Evolutionary conservation across 257 asterid genomes (phyloP), one percentile per base, ranked within the genome.

Genomic region (Gardenia jasminoides): DNA sequence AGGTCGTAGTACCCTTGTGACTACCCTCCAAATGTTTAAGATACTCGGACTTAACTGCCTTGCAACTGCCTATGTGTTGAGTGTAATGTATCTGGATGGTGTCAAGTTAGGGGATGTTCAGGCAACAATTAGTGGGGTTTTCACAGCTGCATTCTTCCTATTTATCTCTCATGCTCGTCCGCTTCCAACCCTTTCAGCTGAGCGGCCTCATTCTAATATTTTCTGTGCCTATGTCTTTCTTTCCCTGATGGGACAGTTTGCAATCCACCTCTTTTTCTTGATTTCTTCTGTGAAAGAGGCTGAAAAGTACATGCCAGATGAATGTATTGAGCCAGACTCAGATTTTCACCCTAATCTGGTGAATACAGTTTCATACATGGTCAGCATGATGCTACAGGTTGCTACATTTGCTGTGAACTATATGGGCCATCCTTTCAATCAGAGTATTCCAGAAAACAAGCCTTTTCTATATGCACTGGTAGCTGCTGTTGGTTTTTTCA

Each of bases 11-110:
- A 92, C 99, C 50, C 92, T 95, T 3, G 99, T 95, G 46, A 95
- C 99, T 30, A 95, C 99, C 31, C 99, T 95, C 73, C 99, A 95
- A 82, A 95, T 95, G 99, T 95, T 95, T 90, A 95, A 95, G 89
- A 95, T 95, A 11, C 97, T 95, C 6, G 99, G 99, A 33, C 98
- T 95, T 17, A 95, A 95, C 89, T 95, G 99, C 85, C 96, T 95
- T 6, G 99, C 99, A 2, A 95, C 99, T 7, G 99, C 99, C 75
- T 93, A 95, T 19, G 99, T 95, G 54, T 87, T 95, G 78, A 95
- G 99, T 39, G 99, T 95, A 22, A 95, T 95, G 99, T 82, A 95
- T 86, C 83, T 95, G 20, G 99, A 95, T 47, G 99, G 99, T 36
- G 99, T 95, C 81, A 95, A 95, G 83, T 78, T 95, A 81, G 99